Evolutionary conservation across 2,329 filamentous ascomycete species (phyloP), one percentile per base, ranked within the genome.

Genomic region (Xylariaceae sp.): DNA sequence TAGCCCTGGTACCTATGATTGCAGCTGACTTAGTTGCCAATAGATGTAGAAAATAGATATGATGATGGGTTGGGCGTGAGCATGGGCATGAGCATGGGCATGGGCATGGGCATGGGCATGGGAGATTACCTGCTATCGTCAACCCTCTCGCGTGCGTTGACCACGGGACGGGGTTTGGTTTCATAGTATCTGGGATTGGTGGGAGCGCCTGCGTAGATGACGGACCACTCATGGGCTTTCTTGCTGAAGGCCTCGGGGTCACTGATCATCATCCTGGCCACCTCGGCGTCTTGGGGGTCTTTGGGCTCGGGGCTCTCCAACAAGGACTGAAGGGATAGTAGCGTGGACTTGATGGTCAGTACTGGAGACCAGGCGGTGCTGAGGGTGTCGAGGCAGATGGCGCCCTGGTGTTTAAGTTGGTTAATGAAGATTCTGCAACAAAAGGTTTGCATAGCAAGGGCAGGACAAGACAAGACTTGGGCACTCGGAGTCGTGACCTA

Each of bases 271-370:
- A 96, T 95, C 66, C 81, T 84, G 29, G 94, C 94, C 1, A 97
- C 94, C 71, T 96, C 90, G 40, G 91, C 91, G 67, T 99, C 94
- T 74, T 99, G 94, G 0, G 94, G 94, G 62, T 99, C 94, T 65
- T 92, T 95, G 0, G 94, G 92, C 70, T 99, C 95, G 3, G 94
- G 94, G 19, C 86, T 89, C 73, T 90, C 90, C 66, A 99, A 88
- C 19, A 99, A 84, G 62, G 91, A 92, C 71, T 96, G 91, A 34
- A 99, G 80, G 31, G 91, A 96, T 56, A 99, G 85, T 45, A 99
- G 83, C 39, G 92, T 90, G 26, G 90, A 95, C 74, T 96, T 97
- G 71, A 99, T 92, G 11, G 92, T 99, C 58, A 96, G 81, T 29
- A 99, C 91, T 0, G 94, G 94, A 4, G 92, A 96, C 94, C 94